A percentile compares a stretch with the other conserved stretches of the same genome.
phyloP scores from a whole-genome alignment of 345 rosid genomes.

The Salix udensis region DNA sequence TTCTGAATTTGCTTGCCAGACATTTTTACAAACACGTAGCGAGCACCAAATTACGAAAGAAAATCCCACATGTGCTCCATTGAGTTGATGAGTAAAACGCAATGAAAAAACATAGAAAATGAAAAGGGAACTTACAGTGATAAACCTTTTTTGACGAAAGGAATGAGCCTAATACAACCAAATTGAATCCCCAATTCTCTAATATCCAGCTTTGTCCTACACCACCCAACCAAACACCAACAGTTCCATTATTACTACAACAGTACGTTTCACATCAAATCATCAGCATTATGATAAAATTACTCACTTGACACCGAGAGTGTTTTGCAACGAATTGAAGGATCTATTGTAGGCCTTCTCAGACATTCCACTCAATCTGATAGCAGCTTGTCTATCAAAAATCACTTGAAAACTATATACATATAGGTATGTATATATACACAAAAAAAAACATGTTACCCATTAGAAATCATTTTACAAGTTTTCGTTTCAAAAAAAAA shows the following conservation, averaged over 20 bases:
- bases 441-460: background rate
- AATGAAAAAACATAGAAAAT: background rate
- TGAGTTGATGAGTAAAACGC: background rate
- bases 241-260: background rate
- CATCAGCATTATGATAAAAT: background rate
- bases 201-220: constrained; percentile 62
- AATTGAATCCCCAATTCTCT: constrained; percentile 83
- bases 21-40: constrained; percentile 46
- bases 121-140: constrained; percentile 49
- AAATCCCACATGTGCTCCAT: background rate
- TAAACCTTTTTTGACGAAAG: constrained; percentile 60
- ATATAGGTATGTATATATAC: too few relatives aligned
- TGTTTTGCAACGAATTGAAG: constrained; percentile 71
- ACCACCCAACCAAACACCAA: background rate
- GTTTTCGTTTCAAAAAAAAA: background rate
- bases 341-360: constrained; percentile 82
- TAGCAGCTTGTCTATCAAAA: constrained; percentile 68
- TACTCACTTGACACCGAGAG: constrained; percentile 74
- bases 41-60: background rate
- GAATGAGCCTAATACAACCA: constrained; percentile 85
- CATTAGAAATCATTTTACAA: background rate
- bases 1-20: too few relatives aligned
- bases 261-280: background rate
- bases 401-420: constrained; percentile 50
- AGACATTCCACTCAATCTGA: constrained; percentile 81